Evolutionary conservation across 352 stramenopile species (phyloP), one percentile per base, ranked within the genome.

Genomic region (Plasmopara halstedii): DNA sequence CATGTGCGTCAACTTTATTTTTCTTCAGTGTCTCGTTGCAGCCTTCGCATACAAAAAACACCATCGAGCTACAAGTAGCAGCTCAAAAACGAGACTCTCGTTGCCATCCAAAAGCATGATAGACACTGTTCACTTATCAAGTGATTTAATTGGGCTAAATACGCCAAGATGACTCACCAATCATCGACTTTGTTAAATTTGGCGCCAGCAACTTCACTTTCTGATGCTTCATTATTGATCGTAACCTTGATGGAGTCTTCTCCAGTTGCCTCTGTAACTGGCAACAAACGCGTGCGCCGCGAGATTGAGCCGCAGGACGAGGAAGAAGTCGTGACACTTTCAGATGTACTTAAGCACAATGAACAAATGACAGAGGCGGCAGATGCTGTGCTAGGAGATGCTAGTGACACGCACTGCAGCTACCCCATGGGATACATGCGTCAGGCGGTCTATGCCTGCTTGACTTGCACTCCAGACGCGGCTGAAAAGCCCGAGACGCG

Each of bases 11-110:
- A 41, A 97, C 89, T 58, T 97, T 93, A 60, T 87, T 92, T 72
- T 97, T 97, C 65, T 96, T 97, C 40, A 97, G 70, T 51, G 85
- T 96, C 71, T 97, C 80, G 51, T 92, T 89, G 70, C 80, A 92
- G 44, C 75, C 77, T 55, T 92, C 80, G 48, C 80, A 92, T 35
- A 92, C 78, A 40, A 92, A 92, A 53, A 89, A 92, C 33, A 92
- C 80, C 80, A 92, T 92, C 29, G 35, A 35, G 14, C 22, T 40
- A 21, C 11, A 26, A 17, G 6, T 14, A 14, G 9, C 27, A 42
- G 20, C 21, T 45, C 10, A 29, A 15, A 33, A 41, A 34, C 50
- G 53, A 27, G 34, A 54, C 27, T 51, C 51, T 34, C 50, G 26
- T 39, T 32, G 27, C 53, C 42, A 52, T 43, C 59, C 29, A 47